Conservation (phyloP, 208 protist species). For the Acanthamoeba rhysodes region DNA sequence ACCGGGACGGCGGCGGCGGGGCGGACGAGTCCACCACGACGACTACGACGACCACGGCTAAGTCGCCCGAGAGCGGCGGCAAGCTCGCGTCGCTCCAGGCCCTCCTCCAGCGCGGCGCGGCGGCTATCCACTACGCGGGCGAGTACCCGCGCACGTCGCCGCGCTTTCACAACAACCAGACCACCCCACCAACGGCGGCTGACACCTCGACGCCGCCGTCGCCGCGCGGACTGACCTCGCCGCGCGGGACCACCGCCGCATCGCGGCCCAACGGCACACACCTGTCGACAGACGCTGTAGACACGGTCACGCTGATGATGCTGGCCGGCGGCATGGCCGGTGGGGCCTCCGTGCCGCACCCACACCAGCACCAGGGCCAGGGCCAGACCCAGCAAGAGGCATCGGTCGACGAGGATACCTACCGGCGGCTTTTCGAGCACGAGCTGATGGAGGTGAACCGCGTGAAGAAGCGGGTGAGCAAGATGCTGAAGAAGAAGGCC, state of each 20-base stretch:
- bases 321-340: neutral
- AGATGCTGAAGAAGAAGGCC: conserved; percentile 30
- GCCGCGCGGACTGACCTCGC: neutral
- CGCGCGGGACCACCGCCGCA: too few species aligned
- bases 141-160: neutral
- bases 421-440: neutral
- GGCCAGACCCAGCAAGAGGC: neutral
- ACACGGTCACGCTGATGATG: neutral
- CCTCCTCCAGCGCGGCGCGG: neutral
- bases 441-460: neutral
- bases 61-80: neutral
- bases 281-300: neutral
- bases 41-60: neutral
- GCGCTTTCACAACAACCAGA: neutral
- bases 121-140: neutral
- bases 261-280: neutral
- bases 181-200: neutral
- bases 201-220: neutral
- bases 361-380: neutral
- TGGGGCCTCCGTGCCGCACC: neutral
- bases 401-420: neutral
- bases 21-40: neutral
- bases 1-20: too few species aligned
- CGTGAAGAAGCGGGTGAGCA: neutral
- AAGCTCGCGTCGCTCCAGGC: neutral